Percentiles rank a stretch among this genome's conserved stretches.
Conservation (phyloP, 768 basidiomycete genomes). For the Mycena metata region DNA sequence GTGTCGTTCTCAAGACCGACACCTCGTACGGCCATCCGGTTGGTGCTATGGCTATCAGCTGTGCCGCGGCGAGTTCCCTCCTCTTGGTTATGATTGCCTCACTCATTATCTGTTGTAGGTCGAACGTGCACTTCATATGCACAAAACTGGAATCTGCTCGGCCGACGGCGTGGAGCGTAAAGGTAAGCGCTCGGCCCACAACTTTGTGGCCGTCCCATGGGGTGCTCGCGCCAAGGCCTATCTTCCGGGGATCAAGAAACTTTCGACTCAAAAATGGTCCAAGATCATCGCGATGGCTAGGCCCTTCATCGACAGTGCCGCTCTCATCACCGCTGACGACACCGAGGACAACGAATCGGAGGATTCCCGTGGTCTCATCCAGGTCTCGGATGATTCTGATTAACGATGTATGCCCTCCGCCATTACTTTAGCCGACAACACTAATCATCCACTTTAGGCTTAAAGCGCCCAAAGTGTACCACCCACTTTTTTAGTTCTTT, state of each 20-base stretch:
- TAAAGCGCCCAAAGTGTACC: no score
- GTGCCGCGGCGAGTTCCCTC: no score
- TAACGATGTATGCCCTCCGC: no score
- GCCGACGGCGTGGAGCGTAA: slow-evolving; percentile 3
- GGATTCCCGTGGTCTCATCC: slow-evolving; percentile 2
- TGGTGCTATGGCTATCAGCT: no score
- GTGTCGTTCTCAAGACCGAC: no score
- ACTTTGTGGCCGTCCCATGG: not conserved
- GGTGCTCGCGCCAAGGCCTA: slow-evolving; percentile 1
- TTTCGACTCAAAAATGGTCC: not conserved
- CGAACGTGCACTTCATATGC: slow-evolving; percentile 1
- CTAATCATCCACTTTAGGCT: no score
- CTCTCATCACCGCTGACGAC: not conserved
- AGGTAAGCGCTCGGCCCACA: slow-evolving; percentile 1
- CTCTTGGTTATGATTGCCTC: no score
- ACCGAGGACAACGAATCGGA: slow-evolving; percentile 2
- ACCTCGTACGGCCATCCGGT: no score
- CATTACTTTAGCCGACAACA: no score
- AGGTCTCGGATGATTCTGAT: slow-evolving; percentile 2
- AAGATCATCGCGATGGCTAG: not conserved
- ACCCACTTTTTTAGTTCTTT: no score
- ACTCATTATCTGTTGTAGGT: no score
- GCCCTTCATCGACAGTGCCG: slow-evolving; percentile 1
- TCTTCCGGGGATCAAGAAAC: not conserved
- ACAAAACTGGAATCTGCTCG: not conserved